Base-by-base conservation (phyloP, 139 green algal genomes). In the Chlamydomonas sp. region DNA sequence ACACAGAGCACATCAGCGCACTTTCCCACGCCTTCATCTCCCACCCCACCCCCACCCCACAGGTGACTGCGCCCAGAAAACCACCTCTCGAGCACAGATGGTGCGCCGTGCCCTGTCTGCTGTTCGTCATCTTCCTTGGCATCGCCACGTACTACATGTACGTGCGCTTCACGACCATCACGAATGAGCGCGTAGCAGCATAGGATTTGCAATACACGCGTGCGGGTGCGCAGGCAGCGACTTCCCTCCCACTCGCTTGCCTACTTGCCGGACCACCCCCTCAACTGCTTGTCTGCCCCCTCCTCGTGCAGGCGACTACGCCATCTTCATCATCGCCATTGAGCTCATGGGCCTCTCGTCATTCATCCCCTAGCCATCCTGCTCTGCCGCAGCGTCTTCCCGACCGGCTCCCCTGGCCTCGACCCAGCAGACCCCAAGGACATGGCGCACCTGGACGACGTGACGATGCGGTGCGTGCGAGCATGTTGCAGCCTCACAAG, bases 321-420 rank as follows among this genome's bases (percentile, higher is more conserved):
- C 73, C 37, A 39, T 58, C 33, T 37, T 81, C 35, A 65, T 84
- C 22, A 43, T 84, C 22, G 74, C 50, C 26, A 54, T 75, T 33
- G 79, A 84, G 72, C 48, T 81, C 2, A 37, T 84, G 34, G 79
- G 79, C 13, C 31, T 80, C 30, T 68, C 64, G 3, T 75, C 74
- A 1, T 76, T 84, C 35, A 35, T 84, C 4, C 75, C 75, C 10
- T 84, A 84, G 79, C 65, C 35, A 64, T 79, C 33, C 35, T 80
- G 64, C 71, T 84, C 3, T 20, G 3, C 3, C 38, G 67, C 3
- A 54, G 67, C 5, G 36, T 73, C 3, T 73, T 48, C 50, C 67
- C 67, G 35, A 73, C 31, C 24, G 62, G 64, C 36, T 75, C 62
- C 36, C 47, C 59, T 35, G 54, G 54, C 34, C 54, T 73, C n/a